A percentile compares a stretch with the other conserved stretches of the same genome.
These are phyloP conservation scores for Heterobasidion occidentale DNA, from an alignment of 1,284 basidiomycete species.

Conservation along the genomic window DNA sequence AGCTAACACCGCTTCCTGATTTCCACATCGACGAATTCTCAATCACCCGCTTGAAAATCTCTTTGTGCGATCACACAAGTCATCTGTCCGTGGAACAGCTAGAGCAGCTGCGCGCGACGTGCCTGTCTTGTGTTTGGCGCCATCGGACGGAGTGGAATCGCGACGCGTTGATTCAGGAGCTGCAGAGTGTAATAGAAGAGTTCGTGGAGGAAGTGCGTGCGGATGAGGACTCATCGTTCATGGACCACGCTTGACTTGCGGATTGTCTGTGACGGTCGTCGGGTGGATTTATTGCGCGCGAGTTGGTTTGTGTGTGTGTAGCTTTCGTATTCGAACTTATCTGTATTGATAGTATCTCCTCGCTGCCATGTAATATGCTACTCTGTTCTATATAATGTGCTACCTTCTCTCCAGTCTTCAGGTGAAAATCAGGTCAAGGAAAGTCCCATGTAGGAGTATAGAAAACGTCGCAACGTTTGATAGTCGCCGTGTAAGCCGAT, in stretches of 20 bases:
- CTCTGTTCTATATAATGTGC: neutral
- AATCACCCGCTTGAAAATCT: conserved; percentile 36
- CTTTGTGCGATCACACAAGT: conserved; percentile 45
- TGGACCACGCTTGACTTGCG: neutral
- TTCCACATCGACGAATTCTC: conserved; percentile 49
- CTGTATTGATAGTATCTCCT: neutral
- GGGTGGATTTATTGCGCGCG: neutral
- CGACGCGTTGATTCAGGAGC: conserved; percentile 49
- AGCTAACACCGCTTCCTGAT: conserved; percentile 58
- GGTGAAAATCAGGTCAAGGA: too few relatives aligned
- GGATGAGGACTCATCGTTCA: conserved; percentile 13
- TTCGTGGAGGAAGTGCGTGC: conserved; percentile 50
- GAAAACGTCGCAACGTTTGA: too few relatives aligned
- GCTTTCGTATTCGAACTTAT: neutral
- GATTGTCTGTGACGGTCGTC: neutral
- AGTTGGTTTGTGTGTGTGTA: neutral
- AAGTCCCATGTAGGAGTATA: too few relatives aligned
- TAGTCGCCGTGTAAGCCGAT: too few relatives aligned
- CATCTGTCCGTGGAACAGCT: conserved; percentile 79
- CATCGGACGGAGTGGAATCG: conserved; percentile 82
- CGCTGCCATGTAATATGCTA: neutral
- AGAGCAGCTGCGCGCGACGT: conserved; percentile 86
- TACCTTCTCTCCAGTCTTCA: neutral
- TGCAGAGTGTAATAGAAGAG: conserved; percentile 45
- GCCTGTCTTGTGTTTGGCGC: conserved; percentile 76